phyloP scores from a whole-genome alignment of 1,284 basidiomycete species.

The Sutorius eximius region DNA sequence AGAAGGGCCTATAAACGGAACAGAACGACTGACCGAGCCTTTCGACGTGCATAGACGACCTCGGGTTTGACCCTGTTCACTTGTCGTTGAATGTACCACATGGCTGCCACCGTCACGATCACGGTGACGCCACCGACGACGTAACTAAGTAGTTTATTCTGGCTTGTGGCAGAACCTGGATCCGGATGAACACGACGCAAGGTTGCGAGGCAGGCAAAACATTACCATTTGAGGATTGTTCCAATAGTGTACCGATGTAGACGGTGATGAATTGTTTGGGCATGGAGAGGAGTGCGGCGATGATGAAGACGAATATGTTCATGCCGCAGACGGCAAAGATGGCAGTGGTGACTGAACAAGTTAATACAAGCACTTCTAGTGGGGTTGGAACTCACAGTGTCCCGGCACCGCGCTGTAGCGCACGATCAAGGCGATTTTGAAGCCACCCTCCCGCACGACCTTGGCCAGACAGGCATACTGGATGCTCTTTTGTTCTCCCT shows the following conservation, averaged over 20 bases:
- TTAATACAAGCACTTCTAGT: background rate
- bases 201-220: background rate
- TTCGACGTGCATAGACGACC: constrained; percentile 75
- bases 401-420: constrained; percentile 65
- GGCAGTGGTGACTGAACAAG: constrained; percentile 49
- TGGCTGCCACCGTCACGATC: constrained; percentile 73
- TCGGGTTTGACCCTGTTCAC: constrained; percentile 76
- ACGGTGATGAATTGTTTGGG: constrained; percentile 65
- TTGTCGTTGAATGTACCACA: constrained; percentile 79
- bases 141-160: constrained; percentile 63
- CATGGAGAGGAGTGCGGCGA: constrained; percentile 59
- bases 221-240: constrained; percentile 27
- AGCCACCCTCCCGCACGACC: constrained; percentile 67
- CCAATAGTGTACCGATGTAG: constrained; percentile 51
- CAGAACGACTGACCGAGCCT: constrained; percentile 49
- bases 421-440: constrained; percentile 58
- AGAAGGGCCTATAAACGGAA: background rate
- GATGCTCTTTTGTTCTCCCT: constrained; percentile 56
- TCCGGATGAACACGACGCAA: constrained; percentile 11
- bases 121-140: constrained; percentile 62
- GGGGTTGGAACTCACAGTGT: constrained; percentile 43
- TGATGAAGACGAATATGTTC: constrained; percentile 54
- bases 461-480: constrained; percentile 63
- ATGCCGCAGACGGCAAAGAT: constrained; percentile 70
- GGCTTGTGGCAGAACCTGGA: constrained; percentile 43